Evolutionary conservation across 345 rosid species (phyloP).

Genomic region (Hibiscus syriacus): DNA sequence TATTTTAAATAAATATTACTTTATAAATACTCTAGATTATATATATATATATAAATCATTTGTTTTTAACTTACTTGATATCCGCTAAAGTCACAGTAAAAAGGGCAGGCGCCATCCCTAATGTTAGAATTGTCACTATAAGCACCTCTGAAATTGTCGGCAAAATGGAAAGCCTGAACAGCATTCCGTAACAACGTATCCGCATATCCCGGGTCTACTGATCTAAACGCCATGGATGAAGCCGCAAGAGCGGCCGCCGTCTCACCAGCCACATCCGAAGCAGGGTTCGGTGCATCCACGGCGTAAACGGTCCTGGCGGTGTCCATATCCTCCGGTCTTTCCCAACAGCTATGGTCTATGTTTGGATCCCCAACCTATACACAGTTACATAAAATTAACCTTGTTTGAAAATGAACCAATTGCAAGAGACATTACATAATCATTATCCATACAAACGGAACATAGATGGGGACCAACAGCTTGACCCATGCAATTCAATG

Average conservation of each 20-base stretch:
- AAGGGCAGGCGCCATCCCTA: constrained; percentile 71
- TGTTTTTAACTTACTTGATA: constrained; percentile 64
- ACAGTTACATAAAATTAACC: too few relatives aligned
- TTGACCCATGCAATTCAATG: not conserved
- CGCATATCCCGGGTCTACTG: constrained; percentile 64
- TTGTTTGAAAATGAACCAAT: too few relatives aligned
- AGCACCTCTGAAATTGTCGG: too few relatives aligned
- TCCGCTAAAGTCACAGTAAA: constrained; percentile 86
- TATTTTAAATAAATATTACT: too few relatives aligned
- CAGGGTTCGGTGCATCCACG: constrained; percentile 77
- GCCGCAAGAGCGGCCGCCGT: constrained; percentile 92
- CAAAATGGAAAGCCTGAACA: constrained; percentile 43
- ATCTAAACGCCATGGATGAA: constrained; percentile 83
- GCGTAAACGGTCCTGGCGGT: constrained; percentile 69
- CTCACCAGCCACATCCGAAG: constrained; percentile 89
- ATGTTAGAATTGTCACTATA: constrained; percentile 54
- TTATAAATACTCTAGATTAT: too few relatives aligned
- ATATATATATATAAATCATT: too few relatives aligned
- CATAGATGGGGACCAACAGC: not conserved
- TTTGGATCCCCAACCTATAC: constrained; percentile 85
- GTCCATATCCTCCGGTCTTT: too few relatives aligned
- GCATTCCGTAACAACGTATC: constrained; percentile 67
- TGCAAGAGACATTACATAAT: not conserved
- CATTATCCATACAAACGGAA: too few relatives aligned
- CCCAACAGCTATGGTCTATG: constrained; percentile 84